A percentile compares a stretch with the other conserved stretches of the same genome.
phyloP scores from a whole-genome alignment of 2,329 filamentous ascomycete species.

The Colletotrichum neosansevieriae region DNA sequence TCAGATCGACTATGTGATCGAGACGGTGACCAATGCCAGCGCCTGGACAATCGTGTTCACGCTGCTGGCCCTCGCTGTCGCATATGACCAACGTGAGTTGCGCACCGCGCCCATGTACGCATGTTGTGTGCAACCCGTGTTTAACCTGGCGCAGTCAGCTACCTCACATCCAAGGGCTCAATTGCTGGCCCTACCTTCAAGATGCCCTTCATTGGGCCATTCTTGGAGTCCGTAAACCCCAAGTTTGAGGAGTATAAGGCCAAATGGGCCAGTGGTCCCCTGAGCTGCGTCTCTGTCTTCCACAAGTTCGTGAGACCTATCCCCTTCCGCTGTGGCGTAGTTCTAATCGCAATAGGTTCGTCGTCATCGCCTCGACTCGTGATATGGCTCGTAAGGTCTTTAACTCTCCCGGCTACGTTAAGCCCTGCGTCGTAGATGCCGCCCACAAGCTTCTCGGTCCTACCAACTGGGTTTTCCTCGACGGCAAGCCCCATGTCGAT shows the following conservation, averaged over 20 bases:
- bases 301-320: conserved; percentile 74
- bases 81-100: conserved; percentile 89
- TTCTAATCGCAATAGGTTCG: conserved; percentile 73
- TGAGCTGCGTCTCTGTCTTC: conserved; percentile 98
- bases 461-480: conserved; percentile 97
- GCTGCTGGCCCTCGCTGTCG: conserved; percentile 76
- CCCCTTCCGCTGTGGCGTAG: neutral
- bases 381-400: conserved; percentile 97
- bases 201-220: conserved; percentile 92
- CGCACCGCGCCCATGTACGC: conserved; percentile 5
- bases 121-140: neutral
- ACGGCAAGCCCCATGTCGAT: conserved; percentile 94
- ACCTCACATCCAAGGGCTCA: conserved; percentile 79
- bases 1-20: conserved; percentile 67
- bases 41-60: conserved; percentile 74
- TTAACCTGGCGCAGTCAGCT: conserved; percentile 69
- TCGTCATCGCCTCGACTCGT: conserved; percentile 94
- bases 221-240: conserved; percentile 90
- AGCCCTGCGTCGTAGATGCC: conserved; percentile 95
- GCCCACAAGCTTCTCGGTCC: conserved; percentile 93
- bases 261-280: conserved; percentile 90
- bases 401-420: conserved; percentile 92
- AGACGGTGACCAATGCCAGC: conserved; percentile 66
- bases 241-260: conserved; percentile 91
- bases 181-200: conserved; percentile 83